Percentiles rank a stretch among this genome's conserved stretches.
Conservation (phyloP, 345 rosid genomes). For the Eucalyptus fibrosa region DNA sequence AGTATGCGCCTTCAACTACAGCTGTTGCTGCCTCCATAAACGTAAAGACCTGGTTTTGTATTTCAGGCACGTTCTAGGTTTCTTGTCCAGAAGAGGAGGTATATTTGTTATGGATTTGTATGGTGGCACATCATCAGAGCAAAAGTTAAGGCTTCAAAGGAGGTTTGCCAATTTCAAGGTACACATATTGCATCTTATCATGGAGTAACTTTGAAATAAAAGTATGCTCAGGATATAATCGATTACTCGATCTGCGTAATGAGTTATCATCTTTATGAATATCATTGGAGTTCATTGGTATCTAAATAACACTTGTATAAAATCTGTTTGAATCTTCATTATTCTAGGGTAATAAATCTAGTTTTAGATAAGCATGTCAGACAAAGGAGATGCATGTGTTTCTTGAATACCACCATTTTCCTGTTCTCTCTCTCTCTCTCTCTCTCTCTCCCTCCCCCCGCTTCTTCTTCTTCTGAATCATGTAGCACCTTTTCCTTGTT, state of each 20-base stretch:
- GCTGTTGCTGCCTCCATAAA: conserved; percentile 87
- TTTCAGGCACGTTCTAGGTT: conserved; percentile 51
- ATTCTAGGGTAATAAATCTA: not conserved
- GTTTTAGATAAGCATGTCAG: not conserved
- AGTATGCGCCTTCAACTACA: conserved; percentile 85
- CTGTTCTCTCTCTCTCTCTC: not conserved
- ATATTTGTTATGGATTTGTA: conserved; percentile 85
- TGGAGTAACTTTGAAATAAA: not conserved
- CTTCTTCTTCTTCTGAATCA: not conserved
- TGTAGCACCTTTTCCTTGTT: not conserved
- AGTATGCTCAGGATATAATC: not conserved
- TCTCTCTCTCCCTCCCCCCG: fast-evolving
- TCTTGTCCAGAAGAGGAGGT: conserved; percentile 69
- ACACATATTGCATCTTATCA: not conserved
- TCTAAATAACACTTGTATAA: not conserved
- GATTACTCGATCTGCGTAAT: not conserved
- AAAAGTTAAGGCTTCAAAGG: conserved; percentile 62
- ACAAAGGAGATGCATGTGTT: not conserved
- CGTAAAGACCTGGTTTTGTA: conserved; percentile 60
- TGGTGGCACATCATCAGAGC: conserved; percentile 87
- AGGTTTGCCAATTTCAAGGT: conserved; percentile 74
- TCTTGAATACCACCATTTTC: not conserved
- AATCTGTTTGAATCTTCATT: not conserved
- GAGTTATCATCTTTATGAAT: not conserved
- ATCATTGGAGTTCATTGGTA: not conserved